Percentiles rank a stretch among this genome's conserved stretches.
These are phyloP conservation scores for Panaeolus cyanescens DNA, from an alignment of 768 basidiomycete genomes.

Conservation along the genomic window DNA sequence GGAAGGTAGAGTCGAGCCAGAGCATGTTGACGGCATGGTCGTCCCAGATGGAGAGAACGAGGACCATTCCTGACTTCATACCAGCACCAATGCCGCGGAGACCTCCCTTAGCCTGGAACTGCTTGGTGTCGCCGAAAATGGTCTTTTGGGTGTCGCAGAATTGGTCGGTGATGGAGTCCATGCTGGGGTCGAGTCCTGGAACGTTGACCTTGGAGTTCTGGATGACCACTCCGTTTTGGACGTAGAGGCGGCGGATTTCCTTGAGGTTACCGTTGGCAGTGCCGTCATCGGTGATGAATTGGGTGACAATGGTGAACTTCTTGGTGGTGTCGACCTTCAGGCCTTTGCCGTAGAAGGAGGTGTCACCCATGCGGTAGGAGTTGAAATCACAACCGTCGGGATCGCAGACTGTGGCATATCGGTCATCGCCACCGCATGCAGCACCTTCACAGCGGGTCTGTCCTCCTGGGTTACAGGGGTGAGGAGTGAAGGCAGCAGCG, in stretches of 20 bases:
- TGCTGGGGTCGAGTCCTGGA: constrained; percentile 33
- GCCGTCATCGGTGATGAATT: constrained; percentile 48
- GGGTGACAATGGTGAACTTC: constrained; percentile 56
- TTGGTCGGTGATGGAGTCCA: constrained; percentile 46
- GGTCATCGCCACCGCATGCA: constrained; percentile 36
- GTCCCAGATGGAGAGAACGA: constrained; percentile 34
- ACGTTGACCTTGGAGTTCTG: constrained; percentile 44
- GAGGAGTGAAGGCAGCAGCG: constrained; percentile 52
- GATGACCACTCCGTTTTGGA: constrained; percentile 49
- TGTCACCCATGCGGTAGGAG: constrained; percentile 52
- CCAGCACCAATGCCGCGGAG: constrained; percentile 36
- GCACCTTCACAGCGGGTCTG: constrained; percentile 42
- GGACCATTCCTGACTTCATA: constrained; percentile 46
- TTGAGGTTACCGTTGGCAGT: constrained; percentile 43
- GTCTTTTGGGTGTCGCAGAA: constrained; percentile 51
- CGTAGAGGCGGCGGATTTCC: constrained; percentile 55
- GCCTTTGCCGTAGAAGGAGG: constrained; percentile 44
- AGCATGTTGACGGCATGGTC: constrained; percentile 10
- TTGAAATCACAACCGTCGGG: constrained; percentile 60
- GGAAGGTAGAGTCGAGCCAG: constrained; percentile 9
- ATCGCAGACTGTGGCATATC: constrained; percentile 47
- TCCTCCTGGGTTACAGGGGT: constrained; percentile 41
- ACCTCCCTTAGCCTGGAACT: constrained; percentile 46
- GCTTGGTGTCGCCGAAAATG: constrained; percentile 47
- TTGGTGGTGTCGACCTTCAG: constrained; percentile 46